Conservation (phyloP, 192 early-diverging fungal species). For the Polychytrium aggregatum region DNA sequence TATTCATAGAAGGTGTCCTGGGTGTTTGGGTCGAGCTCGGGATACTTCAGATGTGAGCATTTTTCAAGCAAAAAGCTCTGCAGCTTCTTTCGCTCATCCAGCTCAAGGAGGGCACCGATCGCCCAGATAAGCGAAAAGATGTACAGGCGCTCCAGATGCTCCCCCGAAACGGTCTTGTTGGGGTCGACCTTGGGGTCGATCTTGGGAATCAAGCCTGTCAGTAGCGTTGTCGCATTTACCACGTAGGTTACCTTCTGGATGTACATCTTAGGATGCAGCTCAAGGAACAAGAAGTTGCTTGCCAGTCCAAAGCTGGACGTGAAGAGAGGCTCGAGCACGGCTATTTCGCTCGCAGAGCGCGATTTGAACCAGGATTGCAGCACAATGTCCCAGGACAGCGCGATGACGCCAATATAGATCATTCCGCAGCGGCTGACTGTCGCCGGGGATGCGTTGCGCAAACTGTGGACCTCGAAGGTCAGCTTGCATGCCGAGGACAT, state of each 20-base stretch:
- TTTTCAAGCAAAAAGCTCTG: conserved; percentile 40
- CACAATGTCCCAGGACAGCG: conserved; percentile 52
- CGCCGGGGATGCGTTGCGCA: conserved; percentile 47
- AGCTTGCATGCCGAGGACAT: conserved; percentile 54
- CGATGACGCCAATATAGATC: conserved; percentile 58
- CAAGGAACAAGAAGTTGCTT: conserved; percentile 28
- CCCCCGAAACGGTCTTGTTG: conserved; percentile 35
- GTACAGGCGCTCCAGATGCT: conserved; percentile 44
- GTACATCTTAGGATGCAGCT: conserved; percentile 50
- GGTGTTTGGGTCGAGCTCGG: conserved; percentile 34
- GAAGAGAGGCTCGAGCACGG: conserved; percentile 46
- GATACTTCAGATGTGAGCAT: conserved; percentile 41
- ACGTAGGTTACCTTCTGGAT: conserved; percentile 39
- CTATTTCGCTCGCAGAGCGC: conserved; percentile 32
- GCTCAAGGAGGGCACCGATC: conserved; percentile 44
- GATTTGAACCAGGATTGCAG: conserved; percentile 55
- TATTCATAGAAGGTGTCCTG: conserved; percentile 51
- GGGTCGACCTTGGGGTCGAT: conserved; percentile 45
- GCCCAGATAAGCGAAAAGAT: conserved; percentile 51
- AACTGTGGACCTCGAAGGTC: conserved; percentile 49
- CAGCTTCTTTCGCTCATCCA: conserved; percentile 53
- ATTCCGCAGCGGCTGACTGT: conserved; percentile 57
- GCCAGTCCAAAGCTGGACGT: conserved; percentile 30
- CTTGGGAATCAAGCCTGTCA: conserved; percentile 44
- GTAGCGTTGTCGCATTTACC: conserved; percentile 34